phyloP scores from a whole-genome alignment of 1,139 yeast genomes.

The Saccharomycopsis hybrid region DNA sequence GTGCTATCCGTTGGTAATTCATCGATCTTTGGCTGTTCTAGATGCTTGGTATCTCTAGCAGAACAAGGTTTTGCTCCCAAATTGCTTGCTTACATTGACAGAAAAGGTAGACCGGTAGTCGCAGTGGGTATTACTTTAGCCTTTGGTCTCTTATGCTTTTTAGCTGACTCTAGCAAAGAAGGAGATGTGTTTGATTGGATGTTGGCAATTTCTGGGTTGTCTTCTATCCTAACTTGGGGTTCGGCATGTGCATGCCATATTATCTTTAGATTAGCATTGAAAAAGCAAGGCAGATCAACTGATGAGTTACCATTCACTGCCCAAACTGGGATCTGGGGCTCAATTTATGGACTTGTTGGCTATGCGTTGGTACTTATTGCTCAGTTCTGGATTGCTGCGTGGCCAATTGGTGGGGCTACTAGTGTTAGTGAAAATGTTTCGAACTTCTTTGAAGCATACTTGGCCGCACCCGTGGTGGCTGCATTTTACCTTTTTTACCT shows the following conservation, averaged over 20 bases:
- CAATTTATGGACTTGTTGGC: constrained; percentile 42
- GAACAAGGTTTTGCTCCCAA: constrained; percentile 59
- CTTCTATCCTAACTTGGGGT: constrained; percentile 64
- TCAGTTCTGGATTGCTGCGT: constrained; percentile 67
- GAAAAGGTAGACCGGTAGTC: constrained; percentile 56
- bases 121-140: constrained; percentile 46
- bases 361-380: constrained; percentile 47
- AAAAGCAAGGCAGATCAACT: constrained; percentile 43
- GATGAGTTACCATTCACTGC: constrained; percentile 49
- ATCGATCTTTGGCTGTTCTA: constrained; percentile 58
- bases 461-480: constrained; percentile 56
- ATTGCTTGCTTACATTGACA: constrained; percentile 51
- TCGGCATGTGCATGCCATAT: constrained; percentile 54
- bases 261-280: constrained; percentile 57
- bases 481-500: constrained; percentile 53
- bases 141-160: constrained; percentile 53
- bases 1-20: constrained; percentile 65
- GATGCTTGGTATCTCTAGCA: constrained; percentile 62
- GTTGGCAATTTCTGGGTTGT: constrained; percentile 58
- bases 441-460: constrained; percentile 53
- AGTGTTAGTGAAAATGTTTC: constrained; percentile 43
- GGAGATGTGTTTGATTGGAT: constrained; percentile 62
- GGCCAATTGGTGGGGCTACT: constrained; percentile 43
- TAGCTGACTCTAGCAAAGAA: constrained; percentile 53
- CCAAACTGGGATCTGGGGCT: constrained; percentile 51